A percentile compares a stretch with the other conserved stretches of the same genome.
Conservation (phyloP, 108 stramenopile species). For the Seminavis robusta region DNA sequence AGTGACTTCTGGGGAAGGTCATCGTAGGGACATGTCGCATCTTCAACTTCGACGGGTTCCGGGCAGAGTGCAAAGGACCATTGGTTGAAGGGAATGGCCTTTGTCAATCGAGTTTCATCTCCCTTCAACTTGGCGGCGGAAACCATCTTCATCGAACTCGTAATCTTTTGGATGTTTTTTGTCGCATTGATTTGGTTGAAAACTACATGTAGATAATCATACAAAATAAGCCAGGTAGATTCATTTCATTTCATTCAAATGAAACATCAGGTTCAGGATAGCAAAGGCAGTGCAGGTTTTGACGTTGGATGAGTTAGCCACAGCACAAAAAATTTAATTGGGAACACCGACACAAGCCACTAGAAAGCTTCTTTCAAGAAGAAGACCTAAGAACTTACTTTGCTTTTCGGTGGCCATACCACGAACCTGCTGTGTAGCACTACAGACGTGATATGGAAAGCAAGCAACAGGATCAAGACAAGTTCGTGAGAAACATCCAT, state of each 20-base stretch:
- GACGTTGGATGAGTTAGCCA: neutral
- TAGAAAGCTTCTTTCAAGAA: neutral
- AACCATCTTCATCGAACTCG: constrained; percentile 99
- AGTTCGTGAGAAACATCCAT: no score
- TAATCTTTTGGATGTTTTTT: constrained; percentile 99
- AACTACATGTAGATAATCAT: constrained; percentile 40
- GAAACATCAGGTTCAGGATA: neutral
- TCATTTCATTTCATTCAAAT: neutral
- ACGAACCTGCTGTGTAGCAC: constrained; percentile 49
- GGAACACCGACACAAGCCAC: neutral
- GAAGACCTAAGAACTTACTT: constrained; percentile 33
- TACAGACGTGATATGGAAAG: no score
- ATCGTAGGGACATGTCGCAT: constrained; percentile 73
- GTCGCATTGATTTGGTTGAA: constrained; percentile 95
- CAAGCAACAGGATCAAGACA: no score
- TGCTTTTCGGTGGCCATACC: constrained; percentile 93
- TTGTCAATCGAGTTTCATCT: constrained; percentile 82
- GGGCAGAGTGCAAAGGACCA: constrained; percentile 69
- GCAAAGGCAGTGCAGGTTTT: neutral
- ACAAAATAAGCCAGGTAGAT: neutral
- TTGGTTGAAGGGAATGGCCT: constrained; percentile 74
- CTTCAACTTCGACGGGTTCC: constrained; percentile 51
- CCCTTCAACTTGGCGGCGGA: constrained; percentile 99
- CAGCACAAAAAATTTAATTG: neutral
- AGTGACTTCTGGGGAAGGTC: constrained; percentile 87